A percentile compares a stretch with the other conserved stretches of the same genome.
Conservation (phyloP, 73 alveolate genomes). For the Halteria grandinella region DNA sequence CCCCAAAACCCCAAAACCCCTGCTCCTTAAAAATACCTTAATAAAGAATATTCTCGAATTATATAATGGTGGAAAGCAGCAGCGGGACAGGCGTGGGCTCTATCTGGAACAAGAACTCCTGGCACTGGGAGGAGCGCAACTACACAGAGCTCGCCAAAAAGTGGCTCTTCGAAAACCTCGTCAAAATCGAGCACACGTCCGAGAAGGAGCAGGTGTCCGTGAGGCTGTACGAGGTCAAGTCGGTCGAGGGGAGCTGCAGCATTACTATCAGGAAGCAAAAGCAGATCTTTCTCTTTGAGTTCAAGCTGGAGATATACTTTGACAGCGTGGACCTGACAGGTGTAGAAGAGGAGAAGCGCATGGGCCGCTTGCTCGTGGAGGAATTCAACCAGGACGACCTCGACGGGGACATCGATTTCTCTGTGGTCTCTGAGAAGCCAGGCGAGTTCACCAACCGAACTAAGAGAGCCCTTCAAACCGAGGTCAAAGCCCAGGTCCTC, state of each 20-base stretch:
- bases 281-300: constrained; percentile 68
- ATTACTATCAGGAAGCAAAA: constrained; percentile 69
- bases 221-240: constrained; percentile 47
- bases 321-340: constrained; percentile 51
- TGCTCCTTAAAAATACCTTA: neutral
- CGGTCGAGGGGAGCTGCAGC: constrained; percentile 61
- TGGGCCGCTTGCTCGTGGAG: constrained; percentile 58
- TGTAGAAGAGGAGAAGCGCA: constrained; percentile 45
- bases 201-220: constrained; percentile 35
- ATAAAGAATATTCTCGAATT: constrained; percentile 21
- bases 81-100: constrained; percentile 69
- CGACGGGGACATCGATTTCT: constrained; percentile 55
- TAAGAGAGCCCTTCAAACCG: constrained; percentile 1
- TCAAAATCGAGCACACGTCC: neutral
- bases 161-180: constrained; percentile 38
- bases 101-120: constrained; percentile 70
- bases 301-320: constrained; percentile 62
- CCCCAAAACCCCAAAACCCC: no score
- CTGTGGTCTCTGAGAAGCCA: constrained; percentile 39
- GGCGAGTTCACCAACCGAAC: constrained; percentile 36
- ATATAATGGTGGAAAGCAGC: neutral
- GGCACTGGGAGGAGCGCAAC: constrained; percentile 83
- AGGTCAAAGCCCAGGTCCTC: constrained; percentile 27
- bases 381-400: constrained; percentile 78
- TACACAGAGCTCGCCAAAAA: constrained; percentile 61